A percentile compares a stretch with the other conserved stretches of the same genome.
These are phyloP conservation scores for Mycena galericulata DNA, from an alignment of 768 basidiomycete genomes.

Conservation along the genomic window DNA sequence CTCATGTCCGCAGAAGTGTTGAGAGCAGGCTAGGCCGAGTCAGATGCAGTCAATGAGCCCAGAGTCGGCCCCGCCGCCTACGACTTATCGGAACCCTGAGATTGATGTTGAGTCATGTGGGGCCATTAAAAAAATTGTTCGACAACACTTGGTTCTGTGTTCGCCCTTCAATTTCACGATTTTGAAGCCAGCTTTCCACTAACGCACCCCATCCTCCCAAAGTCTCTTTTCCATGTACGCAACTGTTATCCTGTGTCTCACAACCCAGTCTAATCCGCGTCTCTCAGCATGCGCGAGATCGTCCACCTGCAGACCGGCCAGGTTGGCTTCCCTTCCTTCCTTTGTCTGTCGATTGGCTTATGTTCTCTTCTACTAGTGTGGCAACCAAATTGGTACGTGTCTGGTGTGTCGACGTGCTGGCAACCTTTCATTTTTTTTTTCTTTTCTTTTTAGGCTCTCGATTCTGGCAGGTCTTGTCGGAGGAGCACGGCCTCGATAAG, in stretches of 20 bases:
- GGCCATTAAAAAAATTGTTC: neutral
- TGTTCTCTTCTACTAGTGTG: slow-evolving; percentile 70
- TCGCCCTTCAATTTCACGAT: slow-evolving; percentile 15
- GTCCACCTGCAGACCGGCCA: slow-evolving; percentile 99
- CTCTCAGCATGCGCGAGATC: slow-evolving; percentile 94
- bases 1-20: neutral
- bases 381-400: slow-evolving; percentile 94
- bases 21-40: neutral
- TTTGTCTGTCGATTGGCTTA: slow-evolving; percentile 35
- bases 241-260: neutral
- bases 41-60: slow-evolving; percentile 20
- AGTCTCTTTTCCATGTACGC: slow-evolving; percentile 1
- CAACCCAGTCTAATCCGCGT: slow-evolving; percentile 45
- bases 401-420: neutral
- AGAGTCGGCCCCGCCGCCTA: too few relatives aligned
- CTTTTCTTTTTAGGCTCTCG: slow-evolving; percentile 74
- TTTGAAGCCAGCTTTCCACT: slow-evolving; percentile 5
- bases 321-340: slow-evolving; percentile 57
- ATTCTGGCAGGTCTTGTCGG: slow-evolving; percentile 98
- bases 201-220: slow-evolving; percentile 8
- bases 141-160: slow-evolving; percentile 14
- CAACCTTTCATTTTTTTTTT: neutral
- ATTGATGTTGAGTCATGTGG: slow-evolving; percentile 11
- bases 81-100: too few relatives aligned
- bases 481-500: slow-evolving; percentile 96